Base-by-base conservation (phyloP, 139 green algal species). In the Yamagishiella unicocca region DNA sequence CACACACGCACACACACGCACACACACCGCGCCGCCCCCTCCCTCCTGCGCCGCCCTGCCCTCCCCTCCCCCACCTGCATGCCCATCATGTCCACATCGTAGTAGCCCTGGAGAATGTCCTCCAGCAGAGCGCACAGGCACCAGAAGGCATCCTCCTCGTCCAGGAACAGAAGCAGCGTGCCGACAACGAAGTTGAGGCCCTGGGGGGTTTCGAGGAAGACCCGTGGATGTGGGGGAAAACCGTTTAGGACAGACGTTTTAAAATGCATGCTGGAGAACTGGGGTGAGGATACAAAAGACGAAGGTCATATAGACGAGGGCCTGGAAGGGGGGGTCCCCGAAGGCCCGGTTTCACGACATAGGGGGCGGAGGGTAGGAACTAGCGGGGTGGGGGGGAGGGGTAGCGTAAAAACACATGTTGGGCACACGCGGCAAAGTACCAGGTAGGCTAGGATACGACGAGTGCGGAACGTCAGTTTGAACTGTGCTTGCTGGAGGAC, bases 141-240 rank as follows among this genome's bases (percentile, higher is more conserved):
- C 95, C 95, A 99, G 85, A 99, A 99, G 17, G 97, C 94, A 40
- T 97, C 95, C 92, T 98, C 96, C 89, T 98, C 96, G 2, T 92
- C 76, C 91, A 98, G 95, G 73, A 97, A 93, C 58, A 99, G 87
- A 92, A 99, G 92, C 92, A 99, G 92, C 87, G 98, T 92, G 3
- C 93, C 96, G 1, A 92, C 97, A 38, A 98, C 74, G 79, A 98
- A 98, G 89, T 98, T 98, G 88, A 98, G 95, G 46, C 79, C 79
- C 79, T 85, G 61, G 27, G 58, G 29, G 40, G n/a, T n/a, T n/a
- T n/a, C n/a, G n/a, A n/a, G n/a, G n/a, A n/a, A n/a, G n/a, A n/a
- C n/a, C n/a, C n/a, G n/a, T n/a, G n/a, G n/a, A n/a, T n/a, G n/a
- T n/a, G n/a, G n/a, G n/a, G n/a, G n/a, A n/a, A n/a, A n/a, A n/a